These are phyloP conservation scores for Verbascum thapsus DNA, from an alignment of 257 asterid genomes.

Conservation along the genomic window DNA sequence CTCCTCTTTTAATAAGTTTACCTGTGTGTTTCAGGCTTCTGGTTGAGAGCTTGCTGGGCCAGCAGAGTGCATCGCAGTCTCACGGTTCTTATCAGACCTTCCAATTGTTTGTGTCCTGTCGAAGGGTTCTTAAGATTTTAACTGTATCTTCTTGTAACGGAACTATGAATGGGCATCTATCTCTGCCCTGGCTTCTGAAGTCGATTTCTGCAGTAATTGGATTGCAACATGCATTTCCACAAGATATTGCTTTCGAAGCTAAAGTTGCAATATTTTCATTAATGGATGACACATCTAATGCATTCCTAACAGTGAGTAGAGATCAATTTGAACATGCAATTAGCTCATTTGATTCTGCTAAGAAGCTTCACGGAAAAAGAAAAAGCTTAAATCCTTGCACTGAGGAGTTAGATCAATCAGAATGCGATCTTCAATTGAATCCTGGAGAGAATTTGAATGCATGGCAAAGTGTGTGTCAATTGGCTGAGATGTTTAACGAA, in stretches of 20 bases:
- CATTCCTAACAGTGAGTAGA: slow-evolving; percentile 51
- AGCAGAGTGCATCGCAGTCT: slow-evolving; percentile 29
- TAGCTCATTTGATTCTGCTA: slow-evolving; percentile 35
- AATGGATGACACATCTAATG: slow-evolving; percentile 69
- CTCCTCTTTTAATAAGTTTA: slow-evolving; percentile 24
- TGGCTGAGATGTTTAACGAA: slow-evolving; percentile 53
- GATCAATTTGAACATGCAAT: slow-evolving; percentile 45
- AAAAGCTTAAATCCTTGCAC: slow-evolving; percentile 30
- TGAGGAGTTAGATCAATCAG: slow-evolving; percentile 38
- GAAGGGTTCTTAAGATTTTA: slow-evolving; percentile 64
- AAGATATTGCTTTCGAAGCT: slow-evolving; percentile 45
- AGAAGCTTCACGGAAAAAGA: slow-evolving; percentile 40
- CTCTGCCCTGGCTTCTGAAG: slow-evolving; percentile 74
- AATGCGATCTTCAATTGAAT: slow-evolving; percentile 28
- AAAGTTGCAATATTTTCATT: slow-evolving; percentile 48
- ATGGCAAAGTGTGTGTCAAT: slow-evolving; percentile 43
- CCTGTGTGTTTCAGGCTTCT: slow-evolving; percentile 68
- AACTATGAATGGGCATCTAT: slow-evolving; percentile 43
- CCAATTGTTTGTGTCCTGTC: slow-evolving; percentile 73
- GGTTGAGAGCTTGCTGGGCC: slow-evolving; percentile 60
- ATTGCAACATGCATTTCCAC: slow-evolving; percentile 46
- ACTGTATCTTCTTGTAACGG: slow-evolving; percentile 53
- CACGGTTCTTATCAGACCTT: slow-evolving; percentile 48
- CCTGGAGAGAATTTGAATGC: slow-evolving; percentile 36
- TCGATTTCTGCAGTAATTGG: slow-evolving; percentile 61